These are phyloP conservation scores for Moesziomyces sp. DNA, from an alignment of 1,284 basidiomycete species.

Conservation along the genomic window DNA sequence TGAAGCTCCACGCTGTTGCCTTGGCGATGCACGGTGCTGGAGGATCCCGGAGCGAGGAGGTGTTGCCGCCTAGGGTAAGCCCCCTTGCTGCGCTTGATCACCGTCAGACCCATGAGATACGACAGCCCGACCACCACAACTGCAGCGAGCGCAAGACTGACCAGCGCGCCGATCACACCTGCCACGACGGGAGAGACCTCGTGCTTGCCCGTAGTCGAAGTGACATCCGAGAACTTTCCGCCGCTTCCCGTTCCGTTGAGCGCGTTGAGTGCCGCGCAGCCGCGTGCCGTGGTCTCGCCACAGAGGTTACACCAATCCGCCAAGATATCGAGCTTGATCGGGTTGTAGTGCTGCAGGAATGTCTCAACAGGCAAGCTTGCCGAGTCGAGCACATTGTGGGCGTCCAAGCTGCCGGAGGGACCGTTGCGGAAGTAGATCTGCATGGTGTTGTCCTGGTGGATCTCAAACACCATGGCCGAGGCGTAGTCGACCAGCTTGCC, in stretches of 20 bases:
- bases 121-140: constrained; percentile 25
- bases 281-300: constrained; percentile 50
- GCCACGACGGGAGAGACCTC: constrained; percentile 58
- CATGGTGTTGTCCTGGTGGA: constrained; percentile 70
- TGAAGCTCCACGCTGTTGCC: constrained; percentile 34
- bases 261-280: constrained; percentile 50
- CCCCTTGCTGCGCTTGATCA: constrained; percentile 26
- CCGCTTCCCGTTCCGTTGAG: constrained; percentile 61
- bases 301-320: constrained; percentile 69
- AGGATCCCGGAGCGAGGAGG: constrained; percentile 18
- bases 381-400: constrained; percentile 61
- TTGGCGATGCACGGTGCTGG: constrained; percentile 15
- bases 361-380: constrained; percentile 77
- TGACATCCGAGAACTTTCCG: constrained; percentile 45
- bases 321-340: constrained; percentile 66
- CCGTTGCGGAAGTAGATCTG: constrained; percentile 88
- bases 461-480: constrained; percentile 80
- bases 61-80: constrained; percentile 17
- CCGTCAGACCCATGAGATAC: constrained; percentile 21
- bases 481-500: constrained; percentile 77
- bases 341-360: constrained; percentile 79
- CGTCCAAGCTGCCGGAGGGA: constrained; percentile 69
- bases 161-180: constrained; percentile 58
- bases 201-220: constrained; percentile 53
- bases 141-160: constrained; percentile 51